Evolutionary conservation across 768 basidiomycete species (phyloP).

Genomic region (Lepiota brunneoincarnata): DNA sequence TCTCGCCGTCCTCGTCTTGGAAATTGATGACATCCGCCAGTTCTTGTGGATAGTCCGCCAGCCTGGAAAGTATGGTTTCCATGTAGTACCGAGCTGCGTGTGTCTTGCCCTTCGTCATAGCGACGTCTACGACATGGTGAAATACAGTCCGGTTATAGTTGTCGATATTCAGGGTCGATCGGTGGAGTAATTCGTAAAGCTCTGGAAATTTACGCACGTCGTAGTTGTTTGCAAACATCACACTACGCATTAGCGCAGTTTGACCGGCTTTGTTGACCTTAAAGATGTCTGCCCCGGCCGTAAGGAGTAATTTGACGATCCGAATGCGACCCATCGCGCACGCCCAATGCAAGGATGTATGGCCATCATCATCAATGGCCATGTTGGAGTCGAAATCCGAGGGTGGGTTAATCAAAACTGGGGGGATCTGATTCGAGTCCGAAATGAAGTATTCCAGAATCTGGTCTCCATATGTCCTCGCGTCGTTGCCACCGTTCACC

Average conservation of each 20-base stretch:
- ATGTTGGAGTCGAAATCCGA: constrained; percentile 93
- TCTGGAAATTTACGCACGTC: constrained; percentile 99
- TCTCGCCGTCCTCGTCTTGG: constrained; percentile 98
- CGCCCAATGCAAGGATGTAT: constrained; percentile 97
- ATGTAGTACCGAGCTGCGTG: constrained; percentile 99
- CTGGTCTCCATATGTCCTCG: constrained; percentile 86
- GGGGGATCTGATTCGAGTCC: constrained; percentile 89
- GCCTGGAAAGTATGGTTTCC: constrained; percentile 87
- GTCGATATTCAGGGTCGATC: constrained; percentile 99
- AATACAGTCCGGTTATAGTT: constrained; percentile 96
- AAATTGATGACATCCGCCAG: constrained; percentile 98
- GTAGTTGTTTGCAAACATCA: constrained; percentile 99
- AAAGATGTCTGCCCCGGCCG: constrained; percentile 95
- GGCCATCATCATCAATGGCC: constrained; percentile 97
- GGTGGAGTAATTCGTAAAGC: constrained; percentile 92
- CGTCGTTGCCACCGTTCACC: constrained; percentile 47
- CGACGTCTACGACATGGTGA: constrained; percentile 96
- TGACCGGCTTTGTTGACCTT: constrained; percentile 95
- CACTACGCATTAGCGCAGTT: constrained; percentile 96
- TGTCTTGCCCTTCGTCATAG: constrained; percentile 95
- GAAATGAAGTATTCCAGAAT: constrained; percentile 99
- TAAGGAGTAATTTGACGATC: constrained; percentile 90
- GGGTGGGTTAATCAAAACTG: constrained; percentile 83
- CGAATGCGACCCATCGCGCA: constrained; percentile 98
- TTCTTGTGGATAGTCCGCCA: constrained; percentile 93